Evolutionary conservation across 169 alveolate species (phyloP).

Genomic region (Plasmodium gonderi): DNA sequence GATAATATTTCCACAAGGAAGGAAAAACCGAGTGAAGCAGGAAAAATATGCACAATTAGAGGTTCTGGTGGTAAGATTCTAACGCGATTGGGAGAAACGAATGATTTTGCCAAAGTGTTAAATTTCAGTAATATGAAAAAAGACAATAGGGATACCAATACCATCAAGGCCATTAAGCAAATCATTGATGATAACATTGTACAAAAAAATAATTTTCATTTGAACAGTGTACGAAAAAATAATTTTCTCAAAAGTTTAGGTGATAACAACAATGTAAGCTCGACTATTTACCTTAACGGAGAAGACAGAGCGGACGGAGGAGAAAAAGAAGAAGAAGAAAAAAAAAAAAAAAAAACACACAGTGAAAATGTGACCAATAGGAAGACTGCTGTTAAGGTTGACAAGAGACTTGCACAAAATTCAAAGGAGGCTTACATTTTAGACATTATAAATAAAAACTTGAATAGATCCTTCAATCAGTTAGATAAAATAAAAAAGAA

Average conservation of each 20-base stretch:
- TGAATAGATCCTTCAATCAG: conserved; percentile 33
- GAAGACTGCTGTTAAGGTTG: not conserved
- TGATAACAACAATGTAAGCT: not conserved
- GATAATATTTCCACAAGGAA: not conserved
- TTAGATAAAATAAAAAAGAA: conserved; percentile 33
- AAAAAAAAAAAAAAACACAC: no score
- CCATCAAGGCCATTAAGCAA: conserved; percentile 30
- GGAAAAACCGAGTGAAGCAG: not conserved
- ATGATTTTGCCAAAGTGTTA: not conserved
- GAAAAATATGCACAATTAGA: not conserved
- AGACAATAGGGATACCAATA: not conserved
- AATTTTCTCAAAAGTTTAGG: not conserved
- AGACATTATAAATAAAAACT: conserved; percentile 36
- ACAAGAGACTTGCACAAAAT: not conserved
- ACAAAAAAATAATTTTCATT: not conserved
- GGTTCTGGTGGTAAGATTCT: not conserved
- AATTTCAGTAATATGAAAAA: not conserved
- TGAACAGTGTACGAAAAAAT: conserved; percentile 7
- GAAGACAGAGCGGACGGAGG: not conserved
- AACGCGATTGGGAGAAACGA: not conserved
- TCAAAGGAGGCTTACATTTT: conserved; percentile 31
- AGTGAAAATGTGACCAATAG: not conserved
- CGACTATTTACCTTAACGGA: not conserved
- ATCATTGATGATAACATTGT: conserved; percentile 8
- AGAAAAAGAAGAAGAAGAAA: not conserved